Evolutionary conservation across 441 rosid genomes (phyloP).

Genomic region (Pelargonium citronellum): DNA sequence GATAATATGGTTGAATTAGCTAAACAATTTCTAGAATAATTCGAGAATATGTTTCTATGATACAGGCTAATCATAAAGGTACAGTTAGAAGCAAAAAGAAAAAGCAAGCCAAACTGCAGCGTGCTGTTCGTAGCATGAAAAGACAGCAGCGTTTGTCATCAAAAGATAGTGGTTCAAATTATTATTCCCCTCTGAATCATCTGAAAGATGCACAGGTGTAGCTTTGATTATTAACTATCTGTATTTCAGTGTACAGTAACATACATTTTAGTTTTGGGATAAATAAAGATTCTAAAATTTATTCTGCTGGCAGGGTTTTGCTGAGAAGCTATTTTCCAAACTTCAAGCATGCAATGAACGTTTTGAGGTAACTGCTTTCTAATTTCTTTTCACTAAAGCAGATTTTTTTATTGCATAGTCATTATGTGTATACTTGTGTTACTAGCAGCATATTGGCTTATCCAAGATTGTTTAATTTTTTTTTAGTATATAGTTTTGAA

Average conservation of each 20-base stretch:
- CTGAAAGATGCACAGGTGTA: constrained; percentile 75
- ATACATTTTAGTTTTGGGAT: not conserved
- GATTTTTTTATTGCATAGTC: constrained; percentile 1
- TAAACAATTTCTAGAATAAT: not conserved
- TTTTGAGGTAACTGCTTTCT: constrained; percentile 49
- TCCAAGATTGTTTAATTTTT: not conserved
- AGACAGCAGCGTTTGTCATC: constrained; percentile 65
- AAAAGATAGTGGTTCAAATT: constrained; percentile 37
- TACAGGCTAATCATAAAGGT: constrained; percentile 73
- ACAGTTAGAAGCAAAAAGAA: constrained; percentile 87
- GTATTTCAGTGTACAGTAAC: not conserved
- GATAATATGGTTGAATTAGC: not conserved
- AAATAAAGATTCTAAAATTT: constrained; percentile 4
- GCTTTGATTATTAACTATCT: constrained; percentile 21
- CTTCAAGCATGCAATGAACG: constrained; percentile 85
- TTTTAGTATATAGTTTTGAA: not conserved
- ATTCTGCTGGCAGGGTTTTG: constrained; percentile 54
- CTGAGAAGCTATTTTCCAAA: constrained; percentile 76
- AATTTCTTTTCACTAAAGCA: not conserved
- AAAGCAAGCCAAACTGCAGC: constrained; percentile 90
- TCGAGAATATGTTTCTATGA: not conserved
- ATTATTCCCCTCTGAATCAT: constrained; percentile 78
- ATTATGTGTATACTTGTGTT: not conserved
- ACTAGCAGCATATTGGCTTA: constrained; percentile 1
- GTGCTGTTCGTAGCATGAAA: constrained; percentile 70